Conservation (phyloP, 768 basidiomycete genomes). For the Psilocybe subaeruginosa region DNA sequence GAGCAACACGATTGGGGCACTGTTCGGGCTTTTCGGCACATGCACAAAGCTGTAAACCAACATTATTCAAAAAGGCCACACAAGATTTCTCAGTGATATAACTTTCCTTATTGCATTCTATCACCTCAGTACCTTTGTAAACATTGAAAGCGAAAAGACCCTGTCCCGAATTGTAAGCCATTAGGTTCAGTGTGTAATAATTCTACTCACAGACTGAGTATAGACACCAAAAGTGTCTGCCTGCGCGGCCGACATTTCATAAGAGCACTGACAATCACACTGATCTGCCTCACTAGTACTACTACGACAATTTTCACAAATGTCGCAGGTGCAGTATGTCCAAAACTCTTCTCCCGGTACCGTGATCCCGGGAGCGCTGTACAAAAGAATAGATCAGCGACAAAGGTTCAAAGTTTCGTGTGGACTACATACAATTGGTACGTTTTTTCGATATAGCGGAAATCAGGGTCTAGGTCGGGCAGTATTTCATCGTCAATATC, state of each 20-base stretch:
- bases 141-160: slow-evolving; percentile 50
- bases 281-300: slow-evolving; percentile 17
- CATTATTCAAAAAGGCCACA: neutral
- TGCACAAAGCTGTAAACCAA: slow-evolving; percentile 40
- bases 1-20: slow-evolving; percentile 67
- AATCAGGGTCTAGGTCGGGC: slow-evolving; percentile 44
- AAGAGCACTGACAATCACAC: slow-evolving; percentile 54
- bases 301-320: too few relatives aligned
- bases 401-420: neutral
- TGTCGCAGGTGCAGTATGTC: too few relatives aligned
- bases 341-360: slow-evolving; percentile 27
- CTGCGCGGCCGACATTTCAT: slow-evolving; percentile 36
- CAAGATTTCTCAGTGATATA: neutral
- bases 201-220: slow-evolving; percentile 34
- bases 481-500: slow-evolving; percentile 46
- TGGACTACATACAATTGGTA: slow-evolving; percentile 44
- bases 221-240: slow-evolving; percentile 45
- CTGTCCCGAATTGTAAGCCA: slow-evolving; percentile 30
- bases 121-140: slow-evolving; percentile 49
- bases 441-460: slow-evolving; percentile 55
- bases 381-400: slow-evolving; percentile 16
- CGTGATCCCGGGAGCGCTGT: slow-evolving; percentile 19
- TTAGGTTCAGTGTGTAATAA: neutral
- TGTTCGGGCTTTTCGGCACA: slow-evolving; percentile 32
- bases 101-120: slow-evolving; percentile 68